Conservation (phyloP, 2,329 filamentous ascomycete species). For the Fusarium pseudograminearum region DNA sequence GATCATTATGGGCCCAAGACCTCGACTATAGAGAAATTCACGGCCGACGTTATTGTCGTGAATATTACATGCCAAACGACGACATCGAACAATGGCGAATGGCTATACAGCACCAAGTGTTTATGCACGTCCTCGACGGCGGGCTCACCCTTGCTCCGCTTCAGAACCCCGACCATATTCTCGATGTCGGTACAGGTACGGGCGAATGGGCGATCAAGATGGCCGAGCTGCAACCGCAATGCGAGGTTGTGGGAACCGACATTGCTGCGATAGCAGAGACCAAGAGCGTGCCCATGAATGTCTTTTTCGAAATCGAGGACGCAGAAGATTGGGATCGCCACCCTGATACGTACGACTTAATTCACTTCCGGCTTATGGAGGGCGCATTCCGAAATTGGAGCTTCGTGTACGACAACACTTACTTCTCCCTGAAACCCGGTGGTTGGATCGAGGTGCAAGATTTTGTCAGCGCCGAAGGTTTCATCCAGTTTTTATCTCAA, state of each 20-base stretch:
- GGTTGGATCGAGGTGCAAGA: slow-evolving; percentile 69
- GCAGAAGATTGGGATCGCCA: slow-evolving; percentile 70
- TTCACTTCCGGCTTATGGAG: slow-evolving; percentile 68
- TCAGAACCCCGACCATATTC: slow-evolving; percentile 56
- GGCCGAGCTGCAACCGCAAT: slow-evolving; percentile 64
- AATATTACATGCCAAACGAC: slow-evolving; percentile 76
- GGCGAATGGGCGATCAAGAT: slow-evolving; percentile 65
- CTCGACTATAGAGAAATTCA: slow-evolving; percentile 71
- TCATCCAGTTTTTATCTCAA: slow-evolving; percentile 48
- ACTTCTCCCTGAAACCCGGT: slow-evolving; percentile 66
- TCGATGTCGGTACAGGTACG: slow-evolving; percentile 71
- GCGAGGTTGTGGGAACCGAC: slow-evolving; percentile 70
- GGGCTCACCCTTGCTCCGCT: slow-evolving; percentile 60
- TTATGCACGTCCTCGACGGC: slow-evolving; percentile 63
- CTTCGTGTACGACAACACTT: slow-evolving; percentile 65
- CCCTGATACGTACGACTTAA: slow-evolving; percentile 64
- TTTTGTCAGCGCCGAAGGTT: slow-evolving; percentile 60
- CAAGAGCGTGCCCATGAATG: slow-evolving; percentile 67
- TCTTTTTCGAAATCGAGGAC: slow-evolving; percentile 71
- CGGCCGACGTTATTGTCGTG: slow-evolving; percentile 71
- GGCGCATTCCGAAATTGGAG: slow-evolving; percentile 69
- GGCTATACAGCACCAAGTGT: slow-evolving; percentile 72
- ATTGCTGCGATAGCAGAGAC: slow-evolving; percentile 68
- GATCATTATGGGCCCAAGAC: slow-evolving; percentile 63
- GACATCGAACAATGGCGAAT: slow-evolving; percentile 73